Evolutionary conservation across 2,329 filamentous ascomycete species (phyloP).

Genomic region (Hypoxylon sp.): DNA sequence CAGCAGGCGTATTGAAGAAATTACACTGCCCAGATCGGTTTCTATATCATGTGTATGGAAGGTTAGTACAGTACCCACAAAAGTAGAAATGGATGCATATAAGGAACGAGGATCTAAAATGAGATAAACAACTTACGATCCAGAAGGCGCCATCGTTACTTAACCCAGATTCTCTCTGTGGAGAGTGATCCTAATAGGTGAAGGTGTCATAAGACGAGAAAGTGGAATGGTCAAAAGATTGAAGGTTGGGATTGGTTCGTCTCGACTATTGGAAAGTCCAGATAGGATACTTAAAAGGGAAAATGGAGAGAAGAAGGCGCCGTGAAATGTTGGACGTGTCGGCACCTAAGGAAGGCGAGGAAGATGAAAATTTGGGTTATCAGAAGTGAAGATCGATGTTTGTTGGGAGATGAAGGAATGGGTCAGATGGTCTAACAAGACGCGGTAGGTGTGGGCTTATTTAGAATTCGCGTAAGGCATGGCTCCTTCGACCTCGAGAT

Average conservation of each 20-base stretch:
- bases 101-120: neutral
- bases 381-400: neutral
- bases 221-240: neutral
- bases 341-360: neutral
- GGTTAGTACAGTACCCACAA: neutral
- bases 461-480: neutral
- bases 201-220: too few species aligned
- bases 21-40: neutral
- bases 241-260: neutral
- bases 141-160: neutral
- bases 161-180: neutral
- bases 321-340: neutral
- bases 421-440: too few species aligned
- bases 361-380: neutral
- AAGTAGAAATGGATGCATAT: neutral
- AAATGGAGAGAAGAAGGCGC: neutral
- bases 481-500: neutral
- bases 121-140: slow-evolving; percentile 3
- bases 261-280: neutral
- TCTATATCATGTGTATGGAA: neutral
- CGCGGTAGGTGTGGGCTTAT: too few species aligned
- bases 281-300: neutral
- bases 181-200: neutral
- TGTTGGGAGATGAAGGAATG: neutral
- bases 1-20: neutral